phyloP scores from a whole-genome alignment of 1,139 yeast genomes.

The Magnusiomyces suaveolens region DNA sequence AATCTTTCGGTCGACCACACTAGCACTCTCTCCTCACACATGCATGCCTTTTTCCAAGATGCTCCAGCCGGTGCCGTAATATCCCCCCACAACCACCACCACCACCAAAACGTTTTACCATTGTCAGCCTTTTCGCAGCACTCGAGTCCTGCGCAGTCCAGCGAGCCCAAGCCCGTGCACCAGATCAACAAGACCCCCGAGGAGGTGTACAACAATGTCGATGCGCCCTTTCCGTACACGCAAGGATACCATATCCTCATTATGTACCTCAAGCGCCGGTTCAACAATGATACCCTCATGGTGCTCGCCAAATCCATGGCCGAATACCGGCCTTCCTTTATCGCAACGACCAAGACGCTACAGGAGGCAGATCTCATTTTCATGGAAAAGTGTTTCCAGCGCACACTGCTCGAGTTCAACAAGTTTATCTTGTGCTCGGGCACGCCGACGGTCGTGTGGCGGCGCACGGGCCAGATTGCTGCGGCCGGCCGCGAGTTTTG shows the following conservation, averaged over 20 bases:
- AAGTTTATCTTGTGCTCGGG: conserved; percentile 75
- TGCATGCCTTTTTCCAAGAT: neutral
- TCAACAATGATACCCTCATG: conserved; percentile 60
- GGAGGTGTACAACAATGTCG: conserved; percentile 24
- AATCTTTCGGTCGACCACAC: neutral
- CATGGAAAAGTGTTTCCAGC: conserved; percentile 90
- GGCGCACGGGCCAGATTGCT: conserved; percentile 89
- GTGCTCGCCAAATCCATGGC: conserved; percentile 86
- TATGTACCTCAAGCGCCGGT: conserved; percentile 61
- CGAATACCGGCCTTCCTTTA: conserved; percentile 79
- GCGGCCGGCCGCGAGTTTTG: conserved; percentile 90
- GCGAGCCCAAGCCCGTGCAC: neutral
- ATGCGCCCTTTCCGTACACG: conserved; percentile 69
- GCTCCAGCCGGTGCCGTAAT: neutral
- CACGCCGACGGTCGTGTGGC: conserved; percentile 91
- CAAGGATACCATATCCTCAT: conserved; percentile 81
- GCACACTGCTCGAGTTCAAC: conserved; percentile 79
- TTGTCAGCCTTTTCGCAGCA: neutral
- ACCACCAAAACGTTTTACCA: neutral
- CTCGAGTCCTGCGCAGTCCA: neutral
- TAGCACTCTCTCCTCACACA: neutral
- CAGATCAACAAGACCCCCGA: conserved; percentile 19
- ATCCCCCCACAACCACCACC: neutral
- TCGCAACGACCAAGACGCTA: conserved; percentile 80
- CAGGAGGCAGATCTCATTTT: conserved; percentile 86